A percentile compares a stretch with the other conserved stretches of the same genome.
Conservation (phyloP, 1,284 basidiomycete species). For the Cryptococcus hybrid region DNA sequence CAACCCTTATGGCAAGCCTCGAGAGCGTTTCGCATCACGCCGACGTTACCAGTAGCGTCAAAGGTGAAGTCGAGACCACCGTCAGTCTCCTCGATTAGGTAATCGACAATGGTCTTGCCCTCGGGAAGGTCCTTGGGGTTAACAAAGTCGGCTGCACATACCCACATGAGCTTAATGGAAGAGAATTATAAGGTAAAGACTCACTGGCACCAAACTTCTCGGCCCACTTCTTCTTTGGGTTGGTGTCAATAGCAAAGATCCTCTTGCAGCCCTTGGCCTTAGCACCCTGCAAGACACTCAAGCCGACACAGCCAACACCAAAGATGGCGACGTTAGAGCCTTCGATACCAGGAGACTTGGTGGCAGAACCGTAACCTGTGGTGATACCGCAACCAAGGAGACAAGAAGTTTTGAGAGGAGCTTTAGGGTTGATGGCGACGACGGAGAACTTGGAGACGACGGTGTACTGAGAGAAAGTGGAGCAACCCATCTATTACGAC, state of each 20-base stretch:
- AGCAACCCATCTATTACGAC: slow-evolving; percentile 82
- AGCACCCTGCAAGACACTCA: slow-evolving; percentile 86
- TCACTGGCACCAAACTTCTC: slow-evolving; percentile 86
- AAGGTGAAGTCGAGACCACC: slow-evolving; percentile 98
- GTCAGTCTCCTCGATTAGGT: slow-evolving; percentile 90
- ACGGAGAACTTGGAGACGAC: slow-evolving; percentile 97
- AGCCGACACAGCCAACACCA: slow-evolving; percentile 92
- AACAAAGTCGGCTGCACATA: slow-evolving; percentile 68
- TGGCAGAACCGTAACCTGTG: slow-evolving; percentile 65
- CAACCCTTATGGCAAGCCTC: slow-evolving; percentile 99
- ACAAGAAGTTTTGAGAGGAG: slow-evolving; percentile 91
- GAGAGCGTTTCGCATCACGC: slow-evolving; percentile 93
- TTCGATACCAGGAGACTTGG: slow-evolving; percentile 57
- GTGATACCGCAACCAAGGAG: slow-evolving; percentile 95
- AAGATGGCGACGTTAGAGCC: slow-evolving; percentile 89
- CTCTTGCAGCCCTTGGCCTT: slow-evolving; percentile 73
- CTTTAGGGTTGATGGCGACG: slow-evolving; percentile 80
- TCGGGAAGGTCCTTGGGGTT: slow-evolving; percentile 76
- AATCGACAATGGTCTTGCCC: slow-evolving; percentile 80
- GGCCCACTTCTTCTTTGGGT: slow-evolving; percentile 86
- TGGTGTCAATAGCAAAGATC: slow-evolving; percentile 91
- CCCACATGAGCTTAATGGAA: not conserved
- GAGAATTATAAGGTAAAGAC: slow-evolving; percentile 7
- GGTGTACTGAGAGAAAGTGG: slow-evolving; percentile 98
- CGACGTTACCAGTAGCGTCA: slow-evolving; percentile 92